Base-by-base conservation (phyloP, 106 monocot genomes). In the Gastrodia elata region DNA sequence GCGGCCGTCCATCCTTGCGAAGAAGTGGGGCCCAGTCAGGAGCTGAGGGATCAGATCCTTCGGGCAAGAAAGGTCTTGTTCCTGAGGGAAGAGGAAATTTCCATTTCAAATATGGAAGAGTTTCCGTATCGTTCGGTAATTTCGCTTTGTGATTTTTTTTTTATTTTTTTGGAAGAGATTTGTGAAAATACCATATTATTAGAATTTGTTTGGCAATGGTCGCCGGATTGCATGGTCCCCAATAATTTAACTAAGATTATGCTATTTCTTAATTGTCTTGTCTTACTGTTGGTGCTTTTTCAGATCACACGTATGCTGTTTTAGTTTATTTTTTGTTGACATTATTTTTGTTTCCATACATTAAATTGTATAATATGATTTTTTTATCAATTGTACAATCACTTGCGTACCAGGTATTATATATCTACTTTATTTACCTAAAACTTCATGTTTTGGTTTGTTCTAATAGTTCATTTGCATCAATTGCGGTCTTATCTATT, bases 81-180 rank as follows among this genome's bases (percentile, higher is more conserved):
- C 27, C 11, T 71, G 71, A 41, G 59, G 71, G 44, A 8, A 26
- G 65, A 69, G 35, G 71, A 81, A 22, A 64, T 76, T 67, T 64
- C 81, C 26, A 33, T 71, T 72, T 22, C 18, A 2, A 11, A 71
- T 11, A 67, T 67, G 67, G 67, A 35, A 7, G 56, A 74, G 25
- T 79, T 73, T 58, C 79, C 79, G 39, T 69, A 68, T 79, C 73
- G 67, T 67, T 38, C 37, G 67, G 67, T 67, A 67, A 32, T 61
- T 61, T 61, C 61, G 11, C 25, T 26, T 32, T 30, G 61, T 32
- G 61, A 61, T n/a, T n/a, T n/a, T n/a, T n/a, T n/a, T n/a, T n/a
- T n/a, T n/a, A n/a, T n/a, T n/a, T n/a, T n/a, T n/a, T n/a, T n/a
- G n/a, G n/a, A n/a, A n/a, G n/a, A n/a, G n/a, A n/a, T n/a, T 32